phyloP scores from a whole-genome alignment of 2,329 filamentous ascomycete species.

The Teratosphaeria pseudoeucalypti region DNA sequence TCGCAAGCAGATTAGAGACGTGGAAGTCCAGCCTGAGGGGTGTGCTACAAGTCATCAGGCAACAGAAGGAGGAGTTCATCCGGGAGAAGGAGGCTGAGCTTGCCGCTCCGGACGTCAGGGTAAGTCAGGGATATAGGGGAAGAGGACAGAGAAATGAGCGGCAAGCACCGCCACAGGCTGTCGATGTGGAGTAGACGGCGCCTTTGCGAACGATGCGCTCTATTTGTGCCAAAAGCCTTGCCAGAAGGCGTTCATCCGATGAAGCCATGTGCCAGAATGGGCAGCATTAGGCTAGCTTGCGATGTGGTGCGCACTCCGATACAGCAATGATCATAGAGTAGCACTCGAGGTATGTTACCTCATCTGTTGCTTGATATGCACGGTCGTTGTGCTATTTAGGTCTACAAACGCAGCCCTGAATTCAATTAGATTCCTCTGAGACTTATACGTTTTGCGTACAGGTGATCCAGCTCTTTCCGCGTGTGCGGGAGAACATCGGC shows the following conservation, averaged over 20 bases:
- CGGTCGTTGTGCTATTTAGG: neutral
- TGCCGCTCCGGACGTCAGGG: neutral
- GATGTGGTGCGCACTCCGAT: neutral
- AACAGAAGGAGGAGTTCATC: conserved; percentile 71
- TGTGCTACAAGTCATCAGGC: conserved; percentile 67
- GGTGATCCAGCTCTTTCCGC: neutral
- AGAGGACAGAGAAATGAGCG: neutral
- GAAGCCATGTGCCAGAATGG: neutral
- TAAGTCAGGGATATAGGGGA: neutral
- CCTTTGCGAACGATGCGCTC: neutral
- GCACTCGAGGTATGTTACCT: neutral
- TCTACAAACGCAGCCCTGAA: neutral
- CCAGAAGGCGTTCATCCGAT: neutral
- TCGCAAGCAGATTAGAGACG: conserved; percentile 79
- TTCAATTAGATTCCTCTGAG: neutral
- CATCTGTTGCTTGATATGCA: neutral
- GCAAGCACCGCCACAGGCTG: neutral
- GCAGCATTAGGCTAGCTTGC: neutral
- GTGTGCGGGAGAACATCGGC: neutral
- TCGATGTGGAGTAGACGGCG: neutral
- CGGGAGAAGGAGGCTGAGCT: conserved; percentile 56
- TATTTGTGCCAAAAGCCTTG: neutral
- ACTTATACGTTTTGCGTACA: neutral
- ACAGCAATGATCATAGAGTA: neutral
- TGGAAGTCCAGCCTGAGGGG: conserved; percentile 73